Evolutionary conservation across 129 eudicot genomes (phyloP), one percentile per base, ranked within the genome.

Genomic region (Gnaphalium uliginosum): DNA sequence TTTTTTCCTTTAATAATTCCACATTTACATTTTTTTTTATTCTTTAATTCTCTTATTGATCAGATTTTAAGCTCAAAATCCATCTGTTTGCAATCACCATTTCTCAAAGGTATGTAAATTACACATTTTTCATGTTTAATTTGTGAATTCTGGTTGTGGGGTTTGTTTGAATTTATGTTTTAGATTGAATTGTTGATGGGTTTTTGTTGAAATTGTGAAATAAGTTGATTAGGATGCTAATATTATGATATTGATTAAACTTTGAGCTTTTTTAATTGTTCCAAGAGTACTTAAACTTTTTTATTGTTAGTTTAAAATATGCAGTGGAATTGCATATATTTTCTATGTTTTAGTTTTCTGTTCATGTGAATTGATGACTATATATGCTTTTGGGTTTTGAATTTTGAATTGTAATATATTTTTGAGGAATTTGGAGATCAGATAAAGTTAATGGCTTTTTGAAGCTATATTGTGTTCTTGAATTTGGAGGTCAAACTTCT

Each of bases 101-200:
- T 27, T 46, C 62, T 32, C 32, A 18, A 67, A 68, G 83, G 79
- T 80, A 80, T 58, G 64, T 8, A 18, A 71, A 63, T 63, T 63
- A 2, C 58, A 15, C 59, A 19, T 41, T 77, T 39, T 68, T 13
- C 24, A 35, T 56, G 4, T 13, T 71, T 7, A 1, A 14, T 59
- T 70, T 19, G 3, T 78, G 51, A 21, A 68, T 39, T 59, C 30
- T 78, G 51, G 61, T 77, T 4, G n/a, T n/a, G 35, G 37, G 69
- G 24, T 68, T 77, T 1, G 50, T 19, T 19, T 58, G 50, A 58
- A 58, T 78, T 23, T 35, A 70, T 14, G 77, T 32, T 23, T 46
- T 50, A 23, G 48, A 63, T 30, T 35, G 24, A 78, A 32, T 63
- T 71, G 13, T 61, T 78, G 41, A 50, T 78, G 2, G 57, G 25